Conservation (phyloP, 1,284 basidiomycete genomes). For the Austroboletus niveus region DNA sequence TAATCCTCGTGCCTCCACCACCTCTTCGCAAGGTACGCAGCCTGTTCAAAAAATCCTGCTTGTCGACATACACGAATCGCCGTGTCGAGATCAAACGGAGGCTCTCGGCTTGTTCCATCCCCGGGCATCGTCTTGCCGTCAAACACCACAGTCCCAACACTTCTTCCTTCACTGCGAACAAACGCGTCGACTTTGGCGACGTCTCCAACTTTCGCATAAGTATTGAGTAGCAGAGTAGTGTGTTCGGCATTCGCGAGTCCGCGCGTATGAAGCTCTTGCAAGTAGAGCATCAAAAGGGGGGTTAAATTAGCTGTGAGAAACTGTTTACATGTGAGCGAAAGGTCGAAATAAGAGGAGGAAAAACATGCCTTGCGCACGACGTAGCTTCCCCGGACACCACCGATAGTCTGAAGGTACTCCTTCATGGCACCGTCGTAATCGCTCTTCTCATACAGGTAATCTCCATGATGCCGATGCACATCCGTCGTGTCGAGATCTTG, state of each 20-base stretch:
- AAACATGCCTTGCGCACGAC: conserved; percentile 88
- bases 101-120: conserved; percentile 51
- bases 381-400: conserved; percentile 89
- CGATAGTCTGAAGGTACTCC: conserved; percentile 90
- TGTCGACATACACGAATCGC: conserved; percentile 96
- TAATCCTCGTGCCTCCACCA: conserved; percentile 93
- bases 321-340: conserved; percentile 41
- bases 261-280: conserved; percentile 90
- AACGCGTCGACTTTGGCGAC: conserved; percentile 87
- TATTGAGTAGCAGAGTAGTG: conserved; percentile 92
- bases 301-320: conserved; percentile 97
- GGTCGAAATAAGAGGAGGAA: neutral
- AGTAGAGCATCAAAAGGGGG: conserved; percentile 90
- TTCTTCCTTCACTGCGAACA: conserved; percentile 78
- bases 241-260: conserved; percentile 95
- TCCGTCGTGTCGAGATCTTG: conserved; percentile 80
- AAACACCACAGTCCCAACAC: conserved; percentile 17
- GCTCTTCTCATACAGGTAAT: conserved; percentile 87
- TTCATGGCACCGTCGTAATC: conserved; percentile 94
- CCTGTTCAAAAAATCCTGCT: conserved; percentile 95
- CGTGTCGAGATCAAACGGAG: conserved; percentile 96
- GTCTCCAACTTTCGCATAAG: conserved; percentile 96
- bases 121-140: conserved; percentile 33
- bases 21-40: conserved; percentile 89
- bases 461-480: conserved; percentile 87